These are phyloP conservation scores for Calophaca sinica DNA, from an alignment of 306 rosid genomes.

Conservation along the genomic window DNA sequence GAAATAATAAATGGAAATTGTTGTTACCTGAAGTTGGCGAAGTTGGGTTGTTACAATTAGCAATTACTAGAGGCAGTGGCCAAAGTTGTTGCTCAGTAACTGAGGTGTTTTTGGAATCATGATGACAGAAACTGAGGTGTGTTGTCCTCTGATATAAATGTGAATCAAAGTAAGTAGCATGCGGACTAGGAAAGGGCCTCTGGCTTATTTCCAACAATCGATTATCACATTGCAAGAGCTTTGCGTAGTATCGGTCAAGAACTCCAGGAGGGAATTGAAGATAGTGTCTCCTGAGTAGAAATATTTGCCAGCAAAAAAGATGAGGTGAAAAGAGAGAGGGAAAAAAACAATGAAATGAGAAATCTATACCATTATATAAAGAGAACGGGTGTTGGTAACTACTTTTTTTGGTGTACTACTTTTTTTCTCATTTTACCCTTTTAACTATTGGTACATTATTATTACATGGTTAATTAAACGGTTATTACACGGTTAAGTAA, in stretches of 20 bases:
- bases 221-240: slow-evolving; percentile 47
- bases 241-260: slow-evolving; percentile 54
- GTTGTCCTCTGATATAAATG: slow-evolving; percentile 32
- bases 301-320: neutral
- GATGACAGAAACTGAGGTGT: slow-evolving; percentile 16
- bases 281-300: slow-evolving; percentile 45
- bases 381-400: no score
- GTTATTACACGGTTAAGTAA: no score
- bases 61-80: neutral
- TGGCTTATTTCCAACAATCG: slow-evolving; percentile 51
- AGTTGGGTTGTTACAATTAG: neutral
- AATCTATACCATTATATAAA: no score
- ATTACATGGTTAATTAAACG: no score
- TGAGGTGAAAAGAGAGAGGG: no score
- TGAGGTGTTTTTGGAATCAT: neutral
- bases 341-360: neutral
- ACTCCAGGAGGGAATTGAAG: slow-evolving; percentile 56
- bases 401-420: no score
- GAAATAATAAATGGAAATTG: neutral
- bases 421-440: no score
- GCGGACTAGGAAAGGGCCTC: slow-evolving; percentile 48
- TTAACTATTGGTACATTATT: no score
- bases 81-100: no score
- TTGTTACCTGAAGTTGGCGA: slow-evolving; percentile 36
- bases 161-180: slow-evolving; percentile 49